Conservation (phyloP, 2,329 filamentous ascomycete species). For the Lachnellula arida region DNA sequence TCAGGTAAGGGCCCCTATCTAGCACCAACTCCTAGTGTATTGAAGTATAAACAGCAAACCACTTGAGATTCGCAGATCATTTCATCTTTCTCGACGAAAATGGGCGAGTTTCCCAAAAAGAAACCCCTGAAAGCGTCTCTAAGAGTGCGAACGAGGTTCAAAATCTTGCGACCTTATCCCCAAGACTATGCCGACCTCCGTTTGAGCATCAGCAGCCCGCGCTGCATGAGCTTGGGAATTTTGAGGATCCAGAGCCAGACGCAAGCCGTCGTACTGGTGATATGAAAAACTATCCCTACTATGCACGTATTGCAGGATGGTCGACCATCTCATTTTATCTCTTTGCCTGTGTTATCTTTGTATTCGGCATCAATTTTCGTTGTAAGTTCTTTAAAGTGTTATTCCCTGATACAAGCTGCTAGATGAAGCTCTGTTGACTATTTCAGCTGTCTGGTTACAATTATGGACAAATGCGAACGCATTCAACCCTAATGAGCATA, state of each 20-base stretch:
- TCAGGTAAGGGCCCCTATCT: not conserved
- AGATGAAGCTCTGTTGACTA: not conserved
- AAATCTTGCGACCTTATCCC: not conserved
- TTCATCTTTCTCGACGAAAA: not conserved
- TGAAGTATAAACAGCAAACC: not conserved
- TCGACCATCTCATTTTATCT: no score
- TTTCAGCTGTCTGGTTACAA: not conserved
- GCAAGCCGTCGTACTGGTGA: no score
- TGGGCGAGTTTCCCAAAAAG: not conserved
- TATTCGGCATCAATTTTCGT: not conserved
- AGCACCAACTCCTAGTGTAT: not conserved
- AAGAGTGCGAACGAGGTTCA: not conserved
- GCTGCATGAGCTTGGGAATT: no score
- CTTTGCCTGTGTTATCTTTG: no score
- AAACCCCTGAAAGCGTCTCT: not conserved
- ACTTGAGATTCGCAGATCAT: constrained; percentile 19
- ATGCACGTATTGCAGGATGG: no score
- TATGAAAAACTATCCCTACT: no score
- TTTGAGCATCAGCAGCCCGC: no score
- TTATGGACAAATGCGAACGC: not conserved
- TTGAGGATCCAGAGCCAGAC: no score
- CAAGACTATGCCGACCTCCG: no score
- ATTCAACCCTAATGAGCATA: not conserved
- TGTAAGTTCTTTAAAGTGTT: not conserved
- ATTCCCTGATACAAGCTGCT: no score